These are phyloP conservation scores for Centella asiatica DNA, from an alignment of 129 eudicot species.

Conservation along the genomic window DNA sequence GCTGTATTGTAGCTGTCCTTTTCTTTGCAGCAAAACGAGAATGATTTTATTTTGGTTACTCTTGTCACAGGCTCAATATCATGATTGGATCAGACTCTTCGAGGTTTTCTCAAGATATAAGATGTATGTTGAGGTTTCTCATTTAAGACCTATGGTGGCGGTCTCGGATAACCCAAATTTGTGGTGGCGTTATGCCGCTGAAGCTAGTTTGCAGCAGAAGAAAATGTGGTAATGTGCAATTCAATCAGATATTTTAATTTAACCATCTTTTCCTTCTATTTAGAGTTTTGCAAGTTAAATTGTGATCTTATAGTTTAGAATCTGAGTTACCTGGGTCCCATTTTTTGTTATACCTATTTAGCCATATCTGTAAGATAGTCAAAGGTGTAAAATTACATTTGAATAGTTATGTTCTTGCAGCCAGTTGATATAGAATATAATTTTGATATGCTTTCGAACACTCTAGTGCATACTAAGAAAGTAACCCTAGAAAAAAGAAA, in stretches of 20 bases:
- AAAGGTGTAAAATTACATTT: too few species aligned
- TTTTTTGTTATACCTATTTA: background rate
- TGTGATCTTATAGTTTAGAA: background rate
- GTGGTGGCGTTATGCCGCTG: constrained; percentile 97
- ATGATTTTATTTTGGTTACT: constrained; percentile 1
- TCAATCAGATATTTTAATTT: too few species aligned
- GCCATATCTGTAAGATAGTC: too few species aligned
- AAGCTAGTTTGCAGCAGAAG: constrained; percentile 83
- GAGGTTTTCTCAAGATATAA: constrained; percentile 83
- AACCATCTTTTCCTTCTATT: background rate
- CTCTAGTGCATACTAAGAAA: too few species aligned
- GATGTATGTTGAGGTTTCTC: constrained; percentile 74
- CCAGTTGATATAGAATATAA: too few species aligned
- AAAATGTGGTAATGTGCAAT: constrained; percentile 59
- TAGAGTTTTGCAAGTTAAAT: background rate
- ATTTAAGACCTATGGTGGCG: constrained; percentile 79
- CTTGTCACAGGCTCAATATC: constrained; percentile 78
- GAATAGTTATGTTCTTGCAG: too few species aligned
- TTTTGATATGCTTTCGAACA: too few species aligned
- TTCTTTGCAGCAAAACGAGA: constrained; percentile 2
- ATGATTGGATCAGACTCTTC: constrained; percentile 95
- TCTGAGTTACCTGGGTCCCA: background rate
- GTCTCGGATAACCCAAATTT: constrained; percentile 51
- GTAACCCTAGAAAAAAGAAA: too few species aligned
- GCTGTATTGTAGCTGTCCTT: background rate